Evolutionary conservation across 345 rosid species (phyloP).

Genomic region (Citrus mangshanensis): DNA sequence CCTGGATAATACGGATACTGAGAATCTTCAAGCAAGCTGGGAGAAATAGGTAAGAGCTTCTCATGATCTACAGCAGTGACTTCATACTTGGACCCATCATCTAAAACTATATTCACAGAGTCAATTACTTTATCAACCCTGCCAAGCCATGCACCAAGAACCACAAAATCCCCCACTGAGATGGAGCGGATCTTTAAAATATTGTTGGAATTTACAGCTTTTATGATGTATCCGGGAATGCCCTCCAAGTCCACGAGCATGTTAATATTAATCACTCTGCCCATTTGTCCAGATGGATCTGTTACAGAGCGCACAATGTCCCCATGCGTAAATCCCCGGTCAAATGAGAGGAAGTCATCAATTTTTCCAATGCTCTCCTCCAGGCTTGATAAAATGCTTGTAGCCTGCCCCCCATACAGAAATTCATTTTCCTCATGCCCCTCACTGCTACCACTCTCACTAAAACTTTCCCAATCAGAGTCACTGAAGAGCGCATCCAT

Average conservation of each 20-base stretch:
- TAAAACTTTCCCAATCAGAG: slow-evolving; percentile 86
- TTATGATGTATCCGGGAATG: slow-evolving; percentile 45
- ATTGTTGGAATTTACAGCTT: slow-evolving; percentile 55
- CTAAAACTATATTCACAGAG: slow-evolving; percentile 53
- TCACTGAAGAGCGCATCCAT: slow-evolving; percentile 66
- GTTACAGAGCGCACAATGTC: slow-evolving; percentile 64
- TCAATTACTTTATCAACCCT: slow-evolving; percentile 65
- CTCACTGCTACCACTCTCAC: slow-evolving; percentile 81
- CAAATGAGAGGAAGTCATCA: slow-evolving; percentile 85
- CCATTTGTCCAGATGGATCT: slow-evolving; percentile 79
- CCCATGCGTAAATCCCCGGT: slow-evolving; percentile 65
- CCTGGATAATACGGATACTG: slow-evolving; percentile 73
- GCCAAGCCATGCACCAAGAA: slow-evolving; percentile 80
- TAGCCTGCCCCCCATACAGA: slow-evolving; percentile 58
- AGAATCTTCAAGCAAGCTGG: slow-evolving; percentile 66
- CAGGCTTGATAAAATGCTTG: slow-evolving; percentile 68
- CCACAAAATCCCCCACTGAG: slow-evolving; percentile 74
- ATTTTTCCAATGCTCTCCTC: slow-evolving; percentile 84
- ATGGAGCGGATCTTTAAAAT: slow-evolving; percentile 59
- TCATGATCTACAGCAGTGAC: slow-evolving; percentile 54
- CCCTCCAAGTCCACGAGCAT: slow-evolving; percentile 68
- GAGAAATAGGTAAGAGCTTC: slow-evolving; percentile 53
- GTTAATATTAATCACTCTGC: slow-evolving; percentile 56
- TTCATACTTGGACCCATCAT: slow-evolving; percentile 72
- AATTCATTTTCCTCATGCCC: slow-evolving; percentile 60